Evolutionary conservation across 2,329 filamentous ascomycete species (phyloP).

Genomic region (Eurotiales sp.): DNA sequence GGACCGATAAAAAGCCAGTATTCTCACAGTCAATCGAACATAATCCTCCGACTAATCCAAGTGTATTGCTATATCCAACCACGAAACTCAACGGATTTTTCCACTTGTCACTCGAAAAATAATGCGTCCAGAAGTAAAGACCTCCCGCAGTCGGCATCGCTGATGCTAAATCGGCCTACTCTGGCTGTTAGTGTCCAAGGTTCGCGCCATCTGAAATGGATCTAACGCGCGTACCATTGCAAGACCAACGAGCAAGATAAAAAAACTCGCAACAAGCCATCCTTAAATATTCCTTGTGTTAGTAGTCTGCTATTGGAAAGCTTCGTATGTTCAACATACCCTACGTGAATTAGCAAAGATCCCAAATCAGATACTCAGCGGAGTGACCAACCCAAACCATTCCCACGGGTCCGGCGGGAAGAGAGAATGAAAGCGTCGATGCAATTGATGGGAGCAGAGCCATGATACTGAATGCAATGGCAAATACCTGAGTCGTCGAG

Average conservation of each 20-base stretch:
- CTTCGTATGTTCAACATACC: conserved; percentile 9
- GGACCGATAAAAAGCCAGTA: not conserved
- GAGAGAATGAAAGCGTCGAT: conserved; percentile 55
- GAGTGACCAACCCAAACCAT: conserved; percentile 54
- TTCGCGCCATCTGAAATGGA: too few relatives aligned
- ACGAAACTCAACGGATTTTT: conserved; percentile 58
- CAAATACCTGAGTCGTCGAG: conserved; percentile 60
- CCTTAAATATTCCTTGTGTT: conserved; percentile 25
- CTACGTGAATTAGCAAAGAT: conserved; percentile 1
- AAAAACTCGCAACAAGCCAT: conserved; percentile 56
- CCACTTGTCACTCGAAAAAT: conserved; percentile 53
- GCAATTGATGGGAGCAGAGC: conserved; percentile 59
- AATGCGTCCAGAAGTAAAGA: conserved; percentile 59
- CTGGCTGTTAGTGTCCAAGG: too few relatives aligned
- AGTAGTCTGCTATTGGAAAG: not conserved
- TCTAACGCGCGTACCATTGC: conserved; percentile 51
- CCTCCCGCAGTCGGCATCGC: conserved; percentile 59
- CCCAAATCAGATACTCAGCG: not conserved
- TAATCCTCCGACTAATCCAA: conserved; percentile 58
- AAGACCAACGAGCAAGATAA: conserved; percentile 58
- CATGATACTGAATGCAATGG: conserved; percentile 59
- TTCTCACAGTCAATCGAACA: conserved; percentile 58
- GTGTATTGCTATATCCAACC: conserved; percentile 59
- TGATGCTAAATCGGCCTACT: conserved; percentile 48
- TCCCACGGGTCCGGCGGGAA: conserved; percentile 57